Conservation (phyloP, 257 asterid genomes). For the Nicotiana knightiana region DNA sequence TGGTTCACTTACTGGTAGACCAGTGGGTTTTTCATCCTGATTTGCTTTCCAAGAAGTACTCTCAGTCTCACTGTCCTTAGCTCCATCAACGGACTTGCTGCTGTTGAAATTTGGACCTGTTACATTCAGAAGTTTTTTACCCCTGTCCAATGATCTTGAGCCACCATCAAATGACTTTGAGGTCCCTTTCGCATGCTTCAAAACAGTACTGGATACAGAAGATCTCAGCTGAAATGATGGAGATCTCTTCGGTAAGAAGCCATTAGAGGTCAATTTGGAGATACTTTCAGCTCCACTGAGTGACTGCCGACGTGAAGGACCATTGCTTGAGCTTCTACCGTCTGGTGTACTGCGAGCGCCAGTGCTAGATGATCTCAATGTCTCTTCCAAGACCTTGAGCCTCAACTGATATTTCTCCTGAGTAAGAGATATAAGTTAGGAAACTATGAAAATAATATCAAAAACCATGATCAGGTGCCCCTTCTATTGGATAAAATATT, state of each 20-base stretch:
- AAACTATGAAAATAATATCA: background rate
- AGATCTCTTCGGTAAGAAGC: slow-evolving; percentile 81
- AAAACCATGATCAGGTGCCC: background rate
- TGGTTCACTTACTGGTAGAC: slow-evolving; percentile 44
- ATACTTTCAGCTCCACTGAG: slow-evolving; percentile 89
- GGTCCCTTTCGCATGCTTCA: slow-evolving; percentile 94
- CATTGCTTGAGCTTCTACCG: slow-evolving; percentile 67
- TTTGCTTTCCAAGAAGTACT: slow-evolving; percentile 58
- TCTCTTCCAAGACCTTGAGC: slow-evolving; percentile 79
- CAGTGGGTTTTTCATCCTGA: slow-evolving; percentile 58
- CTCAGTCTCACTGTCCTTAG: slow-evolving; percentile 60
- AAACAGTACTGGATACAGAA: slow-evolving; percentile 71
- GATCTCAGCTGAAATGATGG: slow-evolving; percentile 87
- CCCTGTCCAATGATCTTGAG: slow-evolving; percentile 75
- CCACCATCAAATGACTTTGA: slow-evolving; percentile 98
- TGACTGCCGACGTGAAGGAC: slow-evolving; percentile 85
- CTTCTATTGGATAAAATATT: slow-evolving; percentile 9
- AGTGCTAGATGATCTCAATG: slow-evolving; percentile 66
- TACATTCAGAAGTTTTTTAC: slow-evolving; percentile 75
- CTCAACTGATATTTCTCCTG: slow-evolving; percentile 86
- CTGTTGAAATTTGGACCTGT: slow-evolving; percentile 83
- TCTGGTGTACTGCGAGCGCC: slow-evolving; percentile 54
- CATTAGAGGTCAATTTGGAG: slow-evolving; percentile 76
- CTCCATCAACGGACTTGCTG: slow-evolving; percentile 85
- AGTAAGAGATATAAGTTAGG: slow-evolving; percentile 13